Evolutionary conservation across 2,329 filamentous ascomycete species (phyloP).

Genomic region (Arthrinium phaeospermum): DNA sequence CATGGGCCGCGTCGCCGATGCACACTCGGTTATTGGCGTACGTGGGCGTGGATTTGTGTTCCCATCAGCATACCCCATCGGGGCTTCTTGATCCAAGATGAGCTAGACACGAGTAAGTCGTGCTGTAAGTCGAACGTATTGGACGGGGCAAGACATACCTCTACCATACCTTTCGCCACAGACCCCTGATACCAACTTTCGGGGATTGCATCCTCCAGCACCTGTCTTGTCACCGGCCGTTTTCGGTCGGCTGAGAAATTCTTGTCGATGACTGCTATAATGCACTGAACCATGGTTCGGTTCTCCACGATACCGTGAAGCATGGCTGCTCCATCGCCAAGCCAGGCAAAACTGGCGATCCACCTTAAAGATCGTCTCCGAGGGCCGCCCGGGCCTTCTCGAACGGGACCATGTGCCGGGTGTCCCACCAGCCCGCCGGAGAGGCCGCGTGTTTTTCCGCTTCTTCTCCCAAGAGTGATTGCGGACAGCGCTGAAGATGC

Average conservation of each 20-base stretch:
- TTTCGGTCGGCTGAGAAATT: constrained; percentile 23
- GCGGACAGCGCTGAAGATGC: constrained; percentile 22
- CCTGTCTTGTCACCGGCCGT: constrained; percentile 21
- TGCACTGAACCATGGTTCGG: constrained; percentile 28
- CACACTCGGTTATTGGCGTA: constrained; percentile 21
- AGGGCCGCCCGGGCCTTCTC: constrained; percentile 24
- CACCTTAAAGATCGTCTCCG: constrained; percentile 26
- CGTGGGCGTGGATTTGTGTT: constrained; percentile 26
- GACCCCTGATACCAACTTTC: background rate
- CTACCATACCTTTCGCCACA: background rate
- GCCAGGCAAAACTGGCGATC: constrained; percentile 28
- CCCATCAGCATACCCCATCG: constrained; percentile 27
- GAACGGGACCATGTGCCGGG: constrained; percentile 26
- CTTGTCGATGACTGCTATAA: constrained; percentile 27
- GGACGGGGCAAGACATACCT: background rate
- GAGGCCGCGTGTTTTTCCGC: constrained; percentile 1
- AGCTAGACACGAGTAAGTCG: constrained; percentile 19
- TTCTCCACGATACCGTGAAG: constrained; percentile 28
- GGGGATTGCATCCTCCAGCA: background rate
- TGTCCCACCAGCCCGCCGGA: constrained; percentile 27
- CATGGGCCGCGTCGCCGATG: constrained; percentile 27
- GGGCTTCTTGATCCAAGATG: constrained; percentile 24
- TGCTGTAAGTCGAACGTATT: background rate
- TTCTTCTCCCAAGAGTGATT: constrained; percentile 26
- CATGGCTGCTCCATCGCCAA: constrained; percentile 27